Evolutionary conservation across 1,284 basidiomycete species (phyloP).

Genomic region (Tilletia walkeri): DNA sequence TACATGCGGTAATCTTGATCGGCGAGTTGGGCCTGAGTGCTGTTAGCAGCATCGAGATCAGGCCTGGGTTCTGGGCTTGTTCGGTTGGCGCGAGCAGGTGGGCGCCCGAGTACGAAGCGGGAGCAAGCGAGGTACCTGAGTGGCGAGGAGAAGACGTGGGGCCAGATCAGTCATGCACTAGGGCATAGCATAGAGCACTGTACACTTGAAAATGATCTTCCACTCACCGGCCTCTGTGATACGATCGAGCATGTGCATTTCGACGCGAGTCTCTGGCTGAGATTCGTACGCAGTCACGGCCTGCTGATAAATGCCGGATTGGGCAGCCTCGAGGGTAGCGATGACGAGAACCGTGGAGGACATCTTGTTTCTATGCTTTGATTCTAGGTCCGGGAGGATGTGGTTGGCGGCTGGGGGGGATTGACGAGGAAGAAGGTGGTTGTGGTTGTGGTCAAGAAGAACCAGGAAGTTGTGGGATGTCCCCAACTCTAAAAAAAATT

Average conservation of each 20-base stretch:
- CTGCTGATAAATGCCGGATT: conserved; percentile 43
- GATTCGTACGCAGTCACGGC: conserved; percentile 30
- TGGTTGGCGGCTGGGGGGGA: no score
- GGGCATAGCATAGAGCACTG: not conserved
- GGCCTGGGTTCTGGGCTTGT: not conserved
- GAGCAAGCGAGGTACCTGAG: conserved; percentile 11
- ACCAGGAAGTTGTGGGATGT: no score
- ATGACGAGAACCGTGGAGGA: conserved; percentile 34
- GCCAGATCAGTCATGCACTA: not conserved
- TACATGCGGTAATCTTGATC: conserved; percentile 12
- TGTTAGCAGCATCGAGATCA: not conserved
- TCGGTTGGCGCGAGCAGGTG: conserved; percentile 1
- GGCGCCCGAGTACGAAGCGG: conserved; percentile 15
- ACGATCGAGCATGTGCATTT: conserved; percentile 55
- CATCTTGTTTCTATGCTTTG: not conserved
- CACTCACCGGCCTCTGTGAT: conserved; percentile 43
- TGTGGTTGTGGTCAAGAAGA: no score
- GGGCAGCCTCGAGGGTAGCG: conserved; percentile 46
- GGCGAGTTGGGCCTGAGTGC: conserved; percentile 9
- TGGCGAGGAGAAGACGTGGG: not conserved
- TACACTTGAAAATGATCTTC: no score
- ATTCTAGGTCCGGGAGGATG: no score
- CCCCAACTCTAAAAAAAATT: no score
- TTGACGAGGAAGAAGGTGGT: no score
- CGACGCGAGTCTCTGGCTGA: conserved; percentile 34